phyloP scores from a whole-genome alignment of 495 filamentous ascomycete species.

The Hyphodiscus hymeniophilus region DNA sequence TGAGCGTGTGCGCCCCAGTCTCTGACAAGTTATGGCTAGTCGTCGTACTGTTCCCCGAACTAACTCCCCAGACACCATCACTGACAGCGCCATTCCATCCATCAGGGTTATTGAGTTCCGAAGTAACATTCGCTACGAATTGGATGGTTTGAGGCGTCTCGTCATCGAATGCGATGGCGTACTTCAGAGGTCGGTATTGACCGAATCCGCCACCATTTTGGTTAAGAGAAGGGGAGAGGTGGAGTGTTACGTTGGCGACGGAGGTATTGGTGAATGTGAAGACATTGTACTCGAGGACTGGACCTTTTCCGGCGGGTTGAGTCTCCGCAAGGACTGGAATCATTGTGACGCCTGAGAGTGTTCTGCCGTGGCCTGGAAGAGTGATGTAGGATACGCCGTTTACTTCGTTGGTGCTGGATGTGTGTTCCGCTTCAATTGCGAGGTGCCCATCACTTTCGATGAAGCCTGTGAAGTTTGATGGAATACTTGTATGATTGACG shows the following conservation, averaged over 20 bases:
- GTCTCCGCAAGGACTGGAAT: constrained; percentile 41
- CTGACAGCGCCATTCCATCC: constrained; percentile 51
- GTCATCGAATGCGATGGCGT: constrained; percentile 48
- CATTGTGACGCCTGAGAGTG: constrained; percentile 49
- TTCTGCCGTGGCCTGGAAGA: constrained; percentile 48
- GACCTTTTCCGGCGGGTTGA: constrained; percentile 37
- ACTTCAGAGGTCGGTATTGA: constrained; percentile 41
- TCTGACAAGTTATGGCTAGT: constrained; percentile 39
- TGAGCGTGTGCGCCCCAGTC: constrained; percentile 48
- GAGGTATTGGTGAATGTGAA: constrained; percentile 51
- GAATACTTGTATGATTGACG: constrained; percentile 42
- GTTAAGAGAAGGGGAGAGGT: constrained; percentile 53
- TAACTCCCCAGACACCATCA: constrained; percentile 48
- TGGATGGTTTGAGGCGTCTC: constrained; percentile 36
- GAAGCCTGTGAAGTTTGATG: constrained; percentile 52
- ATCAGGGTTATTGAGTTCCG: constrained; percentile 39
- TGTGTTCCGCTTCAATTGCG: constrained; percentile 52
- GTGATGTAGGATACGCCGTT: constrained; percentile 41
- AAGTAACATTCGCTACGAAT: constrained; percentile 39
- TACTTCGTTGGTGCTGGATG: constrained; percentile 31
- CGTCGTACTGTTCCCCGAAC: constrained; percentile 36
- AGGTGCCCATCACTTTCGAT: constrained; percentile 56
- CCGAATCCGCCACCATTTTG: constrained; percentile 40
- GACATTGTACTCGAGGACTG: constrained; percentile 55
- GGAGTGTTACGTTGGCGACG: constrained; percentile 50